These are phyloP conservation scores for Termitomyces sp. DNA, from an alignment of 768 basidiomycete species.

Conservation along the genomic window DNA sequence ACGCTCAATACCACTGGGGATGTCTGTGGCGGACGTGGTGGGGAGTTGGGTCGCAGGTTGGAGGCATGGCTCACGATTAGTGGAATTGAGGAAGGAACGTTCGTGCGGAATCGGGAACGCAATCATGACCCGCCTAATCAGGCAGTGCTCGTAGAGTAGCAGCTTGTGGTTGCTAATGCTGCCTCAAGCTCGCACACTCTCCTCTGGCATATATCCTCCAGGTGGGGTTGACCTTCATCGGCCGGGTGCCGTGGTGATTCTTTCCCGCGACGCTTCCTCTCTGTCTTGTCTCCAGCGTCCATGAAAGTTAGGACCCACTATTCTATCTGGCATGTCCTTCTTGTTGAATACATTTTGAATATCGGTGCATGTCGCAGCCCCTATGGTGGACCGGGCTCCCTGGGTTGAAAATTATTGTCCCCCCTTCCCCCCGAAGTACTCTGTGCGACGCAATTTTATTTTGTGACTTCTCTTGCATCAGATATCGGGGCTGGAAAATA, in stretches of 20 bases:
- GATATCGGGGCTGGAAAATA: not conserved
- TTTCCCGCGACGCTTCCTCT: not conserved
- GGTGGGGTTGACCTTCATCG: not conserved
- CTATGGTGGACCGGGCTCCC: not conserved
- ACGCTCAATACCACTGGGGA: slow-evolving; percentile 69
- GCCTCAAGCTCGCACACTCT: not conserved
- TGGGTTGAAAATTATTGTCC: not conserved
- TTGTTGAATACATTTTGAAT: not conserved
- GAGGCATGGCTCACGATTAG: slow-evolving; percentile 66
- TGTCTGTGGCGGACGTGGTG: slow-evolving; percentile 73
- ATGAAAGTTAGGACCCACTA: not conserved
- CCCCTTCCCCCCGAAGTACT: not conserved
- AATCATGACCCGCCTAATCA: slow-evolving; percentile 8
- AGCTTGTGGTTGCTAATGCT: not conserved
- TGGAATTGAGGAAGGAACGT: slow-evolving; percentile 21
- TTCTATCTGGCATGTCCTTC: not conserved
- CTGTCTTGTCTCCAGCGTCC: not conserved
- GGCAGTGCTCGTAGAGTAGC: slow-evolving; percentile 4
- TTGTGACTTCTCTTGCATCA: not conserved
- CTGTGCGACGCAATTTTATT: not conserved
- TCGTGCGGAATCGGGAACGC: slow-evolving; percentile 9
- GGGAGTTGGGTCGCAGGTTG: slow-evolving; percentile 67
- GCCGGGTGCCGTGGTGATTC: not conserved
- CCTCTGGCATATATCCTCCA: not conserved
- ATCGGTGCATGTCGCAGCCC: not conserved